These are phyloP conservation scores for Aphanoascus verrucosus DNA, from an alignment of 2,329 filamentous ascomycete genomes.

Conservation along the genomic window DNA sequence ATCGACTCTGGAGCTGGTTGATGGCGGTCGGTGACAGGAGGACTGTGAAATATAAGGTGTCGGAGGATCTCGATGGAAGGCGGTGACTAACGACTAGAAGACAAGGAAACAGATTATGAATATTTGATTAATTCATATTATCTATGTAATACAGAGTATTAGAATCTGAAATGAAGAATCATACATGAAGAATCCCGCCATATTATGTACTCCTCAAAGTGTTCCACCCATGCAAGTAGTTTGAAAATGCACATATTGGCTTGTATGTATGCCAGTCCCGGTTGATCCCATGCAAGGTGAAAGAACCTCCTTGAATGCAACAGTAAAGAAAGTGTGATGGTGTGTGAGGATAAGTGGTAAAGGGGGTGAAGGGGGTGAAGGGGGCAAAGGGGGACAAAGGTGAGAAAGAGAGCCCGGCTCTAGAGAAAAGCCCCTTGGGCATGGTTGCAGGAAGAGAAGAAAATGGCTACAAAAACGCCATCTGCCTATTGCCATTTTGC, in stretches of 20 bases:
- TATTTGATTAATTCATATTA: slow-evolving; percentile 9
- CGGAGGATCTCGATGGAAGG: background rate
- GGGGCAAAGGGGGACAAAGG: background rate
- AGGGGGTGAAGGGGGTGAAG: background rate
- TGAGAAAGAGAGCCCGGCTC: slow-evolving; percentile 9
- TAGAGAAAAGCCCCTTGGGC: background rate
- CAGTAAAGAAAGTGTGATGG: background rate
- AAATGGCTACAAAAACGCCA: background rate
- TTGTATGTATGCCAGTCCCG: background rate
- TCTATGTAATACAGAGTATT: slow-evolving; percentile 9
- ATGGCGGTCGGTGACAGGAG: no score
- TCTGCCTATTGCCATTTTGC: slow-evolving; percentile 3
- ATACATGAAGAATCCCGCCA: slow-evolving; percentile 5
- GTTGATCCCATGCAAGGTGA: slow-evolving; percentile 1
- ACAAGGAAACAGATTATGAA: background rate
- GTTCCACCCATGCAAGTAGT: slow-evolving; percentile 9
- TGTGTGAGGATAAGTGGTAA: background rate
- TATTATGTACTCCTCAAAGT: slow-evolving; percentile 2
- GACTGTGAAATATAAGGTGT: no score
- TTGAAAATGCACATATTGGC: background rate
- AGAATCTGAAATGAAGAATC: background rate
- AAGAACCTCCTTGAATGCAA: background rate
- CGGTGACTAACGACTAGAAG: no score
- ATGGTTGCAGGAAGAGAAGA: background rate
- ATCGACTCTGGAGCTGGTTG: slow-evolving; percentile 47